Base-by-base conservation (phyloP, 352 stramenopile species). In the Halophytophthora polymorphica region DNA sequence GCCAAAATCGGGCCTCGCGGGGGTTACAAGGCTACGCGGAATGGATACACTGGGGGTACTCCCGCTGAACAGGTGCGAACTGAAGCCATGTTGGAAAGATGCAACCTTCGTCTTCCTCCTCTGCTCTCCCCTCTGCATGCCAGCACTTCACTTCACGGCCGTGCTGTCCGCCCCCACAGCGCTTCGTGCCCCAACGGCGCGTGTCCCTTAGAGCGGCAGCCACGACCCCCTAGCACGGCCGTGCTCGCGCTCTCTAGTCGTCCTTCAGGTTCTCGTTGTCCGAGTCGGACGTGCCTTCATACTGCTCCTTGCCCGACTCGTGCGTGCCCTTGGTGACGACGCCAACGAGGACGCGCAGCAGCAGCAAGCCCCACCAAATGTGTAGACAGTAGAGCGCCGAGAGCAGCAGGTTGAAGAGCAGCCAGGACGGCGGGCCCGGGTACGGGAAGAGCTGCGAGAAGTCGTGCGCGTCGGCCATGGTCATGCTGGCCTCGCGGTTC, bases 401-500 rank as follows among this genome's bases (percentile, higher is more conserved):
- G 22, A 95, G 75, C 39, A 95, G 62, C 44, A 84, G 50, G 58
- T 92, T 93, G 71, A 91, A 90, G 21, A 90, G 62, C 45, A 93
- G 64, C 81, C 81, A 95, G 35, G 80, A 90, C 39, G 79, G 77
- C 28, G 85, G 77, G n/a, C 78, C 75, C 21, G 79, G 77, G 22
- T 69, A 60, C 34, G 79, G 81, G 43, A 87, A 87, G 18, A 91
- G 49, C 21, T 80, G 77, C 39, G 64, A 81, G 28, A 83, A 79
- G 60, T 92, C 73, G 49, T 83, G 76, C n/a, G 84, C 82, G 18
- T 83, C 63, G 10, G 67, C 73, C 31, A 85, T 71, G 46, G 76
- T 69, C 79, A 92, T 88, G 40, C 62, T 87, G 23, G 82, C 73
- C 70, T 91, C 77, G 45, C 80, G 79, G 40, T 72, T 80, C 64